Base-by-base conservation (phyloP, 805 yeast genomes). In the Candida krabiensis region DNA sequence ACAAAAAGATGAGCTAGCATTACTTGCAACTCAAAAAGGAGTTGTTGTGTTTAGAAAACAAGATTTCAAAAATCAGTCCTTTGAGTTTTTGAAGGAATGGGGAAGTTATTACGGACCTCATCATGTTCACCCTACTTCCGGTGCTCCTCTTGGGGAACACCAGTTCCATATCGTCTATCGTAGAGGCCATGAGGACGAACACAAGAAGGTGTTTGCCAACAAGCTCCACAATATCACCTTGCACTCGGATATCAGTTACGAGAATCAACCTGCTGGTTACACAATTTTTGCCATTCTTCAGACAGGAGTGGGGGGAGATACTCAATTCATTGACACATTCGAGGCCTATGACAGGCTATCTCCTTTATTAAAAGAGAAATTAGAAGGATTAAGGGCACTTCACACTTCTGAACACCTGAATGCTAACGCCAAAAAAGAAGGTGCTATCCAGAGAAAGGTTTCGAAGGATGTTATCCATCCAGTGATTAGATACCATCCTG, bases 41-140 rank as follows among this genome's bases (percentile, higher is more conserved):
- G 89, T 89, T 56, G 85, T 95, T 31, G 96, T 88, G 40, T 88
- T 89, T 77, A 84, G 96, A 74, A 80, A 80, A 38, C 95, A 89
- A 71, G 88, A 80, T 48, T 77, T 93, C 33, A 75, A 89, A 60
- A 93, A 86, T 61, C 81, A 78, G 52, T 95, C 96, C 79, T 95
- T 87, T 35, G 69, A 67, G 56, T 77, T n/a, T 80, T 84, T 58
- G 65, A 64, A 30, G 79, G 86, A 56, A 80, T 89, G 44, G 81
- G 82, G 56, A 85, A 61, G 61, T 30, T 74, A 80, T 55, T 81
- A 77, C 54, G 87, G 88, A 19, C 75, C 77, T 28, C 68, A 76
- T 44, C 87, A 81, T 57, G 67, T 79, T 42, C 87, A 51, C 39
- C 37, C 28, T 4, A 77, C 85, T 12, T 74, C 83, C 11, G 86